Evolutionary conservation across 768 basidiomycete species (phyloP).

Genomic region (Leccinum variicolor): DNA sequence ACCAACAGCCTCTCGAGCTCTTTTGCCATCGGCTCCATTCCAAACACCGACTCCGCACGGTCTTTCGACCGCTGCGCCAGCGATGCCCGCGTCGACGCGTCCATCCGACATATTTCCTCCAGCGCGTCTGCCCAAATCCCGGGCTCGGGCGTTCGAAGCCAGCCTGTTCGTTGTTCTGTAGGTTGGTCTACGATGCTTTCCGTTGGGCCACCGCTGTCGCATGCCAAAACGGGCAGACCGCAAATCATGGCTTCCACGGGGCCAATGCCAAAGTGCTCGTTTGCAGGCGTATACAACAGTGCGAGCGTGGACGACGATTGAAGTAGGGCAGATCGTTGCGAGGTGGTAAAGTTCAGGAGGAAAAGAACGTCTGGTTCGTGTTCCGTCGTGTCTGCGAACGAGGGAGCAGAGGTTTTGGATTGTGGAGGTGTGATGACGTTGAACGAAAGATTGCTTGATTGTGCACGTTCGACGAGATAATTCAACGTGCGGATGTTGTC

Average conservation of each 20-base stretch:
- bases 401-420: constrained; percentile 38
- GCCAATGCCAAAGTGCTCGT: constrained; percentile 97
- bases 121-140: constrained; percentile 72
- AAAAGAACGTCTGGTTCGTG: constrained; percentile 68
- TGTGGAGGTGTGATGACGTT: constrained; percentile 49
- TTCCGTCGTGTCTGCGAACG: constrained; percentile 34
- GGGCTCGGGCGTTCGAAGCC: constrained; percentile 62
- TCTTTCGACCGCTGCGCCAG: constrained; percentile 54
- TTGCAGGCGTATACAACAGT: constrained; percentile 88
- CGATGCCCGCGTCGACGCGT: constrained; percentile 13
- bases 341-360: constrained; percentile 86
- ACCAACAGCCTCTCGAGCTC: constrained; percentile 53
- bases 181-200: constrained; percentile 68
- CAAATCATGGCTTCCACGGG: constrained; percentile 95
- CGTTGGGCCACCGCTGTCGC: constrained; percentile 83
- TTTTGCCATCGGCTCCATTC: constrained; percentile 70
- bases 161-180: constrained; percentile 60
- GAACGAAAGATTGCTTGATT: constrained; percentile 54
- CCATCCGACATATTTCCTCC: constrained; percentile 46
- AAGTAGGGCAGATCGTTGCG: constrained; percentile 82
- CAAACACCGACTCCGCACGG: constrained; percentile 66
- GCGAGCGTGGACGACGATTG: constrained; percentile 60
- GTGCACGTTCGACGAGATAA: constrained; percentile 56
- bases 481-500: constrained; percentile 78
- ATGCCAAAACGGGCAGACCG: constrained; percentile 86